These are phyloP conservation scores for Thalia dealbata DNA, from an alignment of 176 grass and related monocot genomes.

Conservation along the genomic window DNA sequence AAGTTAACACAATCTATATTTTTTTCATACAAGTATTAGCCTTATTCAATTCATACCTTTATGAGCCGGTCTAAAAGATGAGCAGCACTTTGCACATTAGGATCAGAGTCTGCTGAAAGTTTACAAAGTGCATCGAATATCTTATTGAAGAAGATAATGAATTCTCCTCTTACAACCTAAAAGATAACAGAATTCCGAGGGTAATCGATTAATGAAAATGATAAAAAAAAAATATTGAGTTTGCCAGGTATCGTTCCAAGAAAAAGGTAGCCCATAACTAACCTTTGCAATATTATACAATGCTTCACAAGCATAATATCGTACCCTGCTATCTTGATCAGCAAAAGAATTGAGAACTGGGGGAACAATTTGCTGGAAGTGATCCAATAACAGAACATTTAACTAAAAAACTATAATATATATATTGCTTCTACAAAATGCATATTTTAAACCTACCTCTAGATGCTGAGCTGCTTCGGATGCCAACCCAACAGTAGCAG, in stretches of 20 bases:
- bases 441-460: too few species aligned
- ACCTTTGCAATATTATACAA: constrained; percentile 99
- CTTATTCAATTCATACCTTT: constrained; percentile 39
- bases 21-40: neutral
- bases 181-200: neutral
- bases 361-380: constrained; percentile 66
- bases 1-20: constrained; percentile 12
- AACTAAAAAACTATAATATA: too few species aligned
- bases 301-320: constrained; percentile 99
- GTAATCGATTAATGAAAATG: neutral
- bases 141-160: constrained; percentile 90
- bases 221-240: neutral
- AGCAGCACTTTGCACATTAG: constrained; percentile 95
- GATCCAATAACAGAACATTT: neutral
- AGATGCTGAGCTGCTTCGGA: constrained; percentile 76
- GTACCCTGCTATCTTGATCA: constrained; percentile 94
- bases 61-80: constrained; percentile 99
- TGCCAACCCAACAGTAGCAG: constrained; percentile 86
- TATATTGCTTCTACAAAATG: too few species aligned
- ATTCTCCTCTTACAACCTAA: constrained; percentile 98
- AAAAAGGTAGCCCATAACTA: neutral
- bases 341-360: constrained; percentile 69
- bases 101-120: constrained; percentile 91
- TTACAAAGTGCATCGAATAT: constrained; percentile 98
- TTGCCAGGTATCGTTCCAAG: neutral